Evolutionary conservation across 148 eudicot species (phyloP), one percentile per base, ranked within the genome.

Genomic region (Bassia scoparia): DNA sequence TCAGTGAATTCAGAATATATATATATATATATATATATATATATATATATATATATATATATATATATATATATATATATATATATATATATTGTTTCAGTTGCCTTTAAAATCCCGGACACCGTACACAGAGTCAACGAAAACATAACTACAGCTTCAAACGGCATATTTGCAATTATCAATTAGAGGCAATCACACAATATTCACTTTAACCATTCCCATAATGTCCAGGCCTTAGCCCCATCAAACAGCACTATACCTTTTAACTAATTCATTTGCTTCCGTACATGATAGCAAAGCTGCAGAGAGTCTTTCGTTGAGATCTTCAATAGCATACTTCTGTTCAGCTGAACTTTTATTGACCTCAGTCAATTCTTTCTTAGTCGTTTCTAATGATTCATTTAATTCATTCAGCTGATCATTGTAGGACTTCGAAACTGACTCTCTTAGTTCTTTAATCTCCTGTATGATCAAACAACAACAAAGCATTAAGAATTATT

Each of bases 241-340:
- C 55, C 34, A 2, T 23, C 20, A 44, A 16, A 20, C 7, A 69
- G 34, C 13, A 26, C 17, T 10, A 56, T 77, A 89, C 98, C 96
- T 93, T 71, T 74, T 78, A 69, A 91, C 80, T 73, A 93, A 80
- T 81, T 93, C 97, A 84, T 93, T 86, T 41, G 98, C 96, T 78
- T 94, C 98, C 23, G 81, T 68, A 76, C 85, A 83, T 44, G 97
- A 88, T 83, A 91, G 96, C 83, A 84, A 64, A 75, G 91, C 88
- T 74, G 98, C 87, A 77, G 83, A 63, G 64, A 94, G 86, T 77
- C 89, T 83, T 83, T 82, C 89, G 67, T 84, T 91, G 58, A 91
- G 88, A 83, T 91, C 97, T 76, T 88, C 97, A 74, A 89, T 76
- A 46, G 79, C 84, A 82, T 91, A 89, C 72, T 86, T 94, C 77